Evolutionary conservation across 495 filamentous ascomycete genomes (phyloP).

Genomic region (Aspergillus sclerotiicarbonarius): DNA sequence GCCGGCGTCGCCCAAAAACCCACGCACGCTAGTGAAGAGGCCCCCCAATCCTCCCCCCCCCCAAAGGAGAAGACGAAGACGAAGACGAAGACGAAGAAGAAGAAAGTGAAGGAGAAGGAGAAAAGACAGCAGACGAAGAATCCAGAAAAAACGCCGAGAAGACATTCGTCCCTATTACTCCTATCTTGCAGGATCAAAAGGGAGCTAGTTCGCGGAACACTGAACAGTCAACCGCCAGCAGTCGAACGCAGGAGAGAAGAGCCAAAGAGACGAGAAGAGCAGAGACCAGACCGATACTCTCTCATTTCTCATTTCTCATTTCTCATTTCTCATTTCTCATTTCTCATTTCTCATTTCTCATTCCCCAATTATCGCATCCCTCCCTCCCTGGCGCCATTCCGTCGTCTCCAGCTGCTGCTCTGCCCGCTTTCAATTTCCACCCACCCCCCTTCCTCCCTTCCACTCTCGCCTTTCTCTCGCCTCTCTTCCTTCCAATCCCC

Average conservation of each 20-base stretch:
- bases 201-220: too few species aligned
- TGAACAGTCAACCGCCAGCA: too few species aligned
- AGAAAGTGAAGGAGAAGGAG: neutral
- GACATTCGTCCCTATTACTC: neutral
- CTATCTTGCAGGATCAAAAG: neutral
- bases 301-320: neutral
- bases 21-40: slow-evolving; percentile 5
- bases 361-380: slow-evolving; percentile 11
- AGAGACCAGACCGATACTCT: neutral
- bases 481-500: slow-evolving; percentile 16
- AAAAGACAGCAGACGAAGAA: slow-evolving; percentile 1
- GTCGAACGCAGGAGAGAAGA: too few species aligned
- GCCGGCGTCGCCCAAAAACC: slow-evolving; percentile 10
- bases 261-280: neutral
- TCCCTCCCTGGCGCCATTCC: slow-evolving; percentile 10
- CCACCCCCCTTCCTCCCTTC: slow-evolving; percentile 2
- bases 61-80: neutral
- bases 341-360: slow-evolving; percentile 12
- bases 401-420: too few species aligned
- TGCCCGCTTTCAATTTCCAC: slow-evolving; percentile 10
- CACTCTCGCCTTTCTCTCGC: slow-evolving; percentile 20
- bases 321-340: slow-evolving; percentile 10
- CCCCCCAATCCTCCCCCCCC: neutral
- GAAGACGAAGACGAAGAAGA: neutral
- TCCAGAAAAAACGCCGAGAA: neutral